Conservation (phyloP, 345 rosid genomes). For the Lepidium aucheri region DNA sequence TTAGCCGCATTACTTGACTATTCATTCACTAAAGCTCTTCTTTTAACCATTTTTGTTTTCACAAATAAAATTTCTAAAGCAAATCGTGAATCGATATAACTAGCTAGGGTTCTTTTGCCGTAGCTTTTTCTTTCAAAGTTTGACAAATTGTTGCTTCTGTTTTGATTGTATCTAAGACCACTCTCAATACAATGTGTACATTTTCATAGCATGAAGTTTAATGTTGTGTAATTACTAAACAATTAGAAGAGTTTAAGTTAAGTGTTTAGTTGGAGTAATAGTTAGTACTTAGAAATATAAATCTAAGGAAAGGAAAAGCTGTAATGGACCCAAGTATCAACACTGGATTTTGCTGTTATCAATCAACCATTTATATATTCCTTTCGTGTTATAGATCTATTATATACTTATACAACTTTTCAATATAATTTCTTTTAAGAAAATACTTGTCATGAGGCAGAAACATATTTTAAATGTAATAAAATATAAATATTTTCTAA, state of each 20-base stretch:
- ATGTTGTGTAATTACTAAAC: background rate
- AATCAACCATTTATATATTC: background rate
- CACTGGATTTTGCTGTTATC: conserved; percentile 10
- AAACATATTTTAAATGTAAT: too few relatives aligned
- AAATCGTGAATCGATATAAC: background rate
- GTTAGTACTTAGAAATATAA: background rate
- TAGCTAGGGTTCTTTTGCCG: conserved; percentile 20
- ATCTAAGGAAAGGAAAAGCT: background rate
- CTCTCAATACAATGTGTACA: background rate
- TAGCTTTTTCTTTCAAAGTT: too few relatives aligned
- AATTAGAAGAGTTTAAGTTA: background rate
- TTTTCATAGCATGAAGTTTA: background rate
- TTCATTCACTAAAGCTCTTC: too few relatives aligned
- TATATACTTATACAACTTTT: too few relatives aligned
- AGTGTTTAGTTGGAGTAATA: background rate
- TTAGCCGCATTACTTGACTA: conserved; percentile 32
- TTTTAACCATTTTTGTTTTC: too few relatives aligned
- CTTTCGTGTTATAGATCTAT: too few relatives aligned
- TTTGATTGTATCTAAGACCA: background rate
- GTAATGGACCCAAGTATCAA: conserved; percentile 24
- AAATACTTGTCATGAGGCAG: too few relatives aligned
- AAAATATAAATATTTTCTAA: too few relatives aligned
- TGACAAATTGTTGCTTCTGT: too few relatives aligned
- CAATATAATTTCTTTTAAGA: too few relatives aligned
- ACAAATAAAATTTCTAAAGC: too few relatives aligned